phyloP scores from a whole-genome alignment of 2,329 filamentous ascomycete genomes.

The Pestalotiopsis sp. region DNA sequence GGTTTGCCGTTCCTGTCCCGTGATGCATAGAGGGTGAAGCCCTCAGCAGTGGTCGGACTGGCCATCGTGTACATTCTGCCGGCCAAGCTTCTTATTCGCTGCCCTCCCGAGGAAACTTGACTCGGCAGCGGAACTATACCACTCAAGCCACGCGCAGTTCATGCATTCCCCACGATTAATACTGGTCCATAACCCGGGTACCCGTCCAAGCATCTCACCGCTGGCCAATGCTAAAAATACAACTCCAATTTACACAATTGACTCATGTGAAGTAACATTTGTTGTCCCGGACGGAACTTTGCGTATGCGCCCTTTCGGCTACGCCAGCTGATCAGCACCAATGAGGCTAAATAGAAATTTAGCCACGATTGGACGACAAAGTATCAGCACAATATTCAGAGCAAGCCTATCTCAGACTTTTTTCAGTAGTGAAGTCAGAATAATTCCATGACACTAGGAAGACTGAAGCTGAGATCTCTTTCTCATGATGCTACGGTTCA shows the following conservation, averaged over 20 bases:
- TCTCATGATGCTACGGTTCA: no score
- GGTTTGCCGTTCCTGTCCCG: not conserved
- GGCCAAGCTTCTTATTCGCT: not conserved
- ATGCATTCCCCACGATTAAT: not conserved
- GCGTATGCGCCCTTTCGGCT: not conserved
- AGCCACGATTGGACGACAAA: constrained; percentile 1
- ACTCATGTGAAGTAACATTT: constrained; percentile 1
- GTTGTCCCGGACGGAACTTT: not conserved
- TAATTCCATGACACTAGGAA: not conserved
- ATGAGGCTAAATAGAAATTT: constrained; percentile 14
- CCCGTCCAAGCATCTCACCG: not conserved
- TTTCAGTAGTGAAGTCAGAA: not conserved
- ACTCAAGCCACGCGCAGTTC: no score
- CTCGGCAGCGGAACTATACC: no score
- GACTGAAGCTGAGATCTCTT: not conserved
- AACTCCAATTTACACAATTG: not conserved
- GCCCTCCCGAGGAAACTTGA: no score
- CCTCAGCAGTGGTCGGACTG: not conserved
- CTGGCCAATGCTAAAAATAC: not conserved
- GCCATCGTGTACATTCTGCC: not conserved
- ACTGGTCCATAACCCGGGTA: not conserved
- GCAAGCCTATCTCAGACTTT: not conserved
- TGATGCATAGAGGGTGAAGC: not conserved
- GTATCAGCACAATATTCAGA: not conserved
- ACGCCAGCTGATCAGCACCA: constrained; percentile 10